Evolutionary conservation across 2,329 filamentous ascomycete genomes (phyloP).

Genomic region (Hymenoscyphus repandus): DNA sequence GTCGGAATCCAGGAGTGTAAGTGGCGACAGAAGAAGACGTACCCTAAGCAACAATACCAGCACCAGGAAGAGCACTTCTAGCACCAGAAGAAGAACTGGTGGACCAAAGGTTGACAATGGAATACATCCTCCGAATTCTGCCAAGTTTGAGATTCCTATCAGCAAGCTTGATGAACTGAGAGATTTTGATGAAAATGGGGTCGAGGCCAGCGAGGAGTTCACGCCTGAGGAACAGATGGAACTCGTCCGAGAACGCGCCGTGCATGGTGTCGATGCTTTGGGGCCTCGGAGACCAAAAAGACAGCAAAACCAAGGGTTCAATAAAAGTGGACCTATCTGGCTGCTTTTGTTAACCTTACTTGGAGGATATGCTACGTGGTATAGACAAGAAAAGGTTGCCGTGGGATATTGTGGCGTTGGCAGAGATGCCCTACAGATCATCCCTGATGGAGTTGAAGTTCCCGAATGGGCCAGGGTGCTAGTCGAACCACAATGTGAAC

Average conservation of each 20-base stretch:
- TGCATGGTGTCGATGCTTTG: constrained; percentile 44
- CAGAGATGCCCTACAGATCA: constrained; percentile 44
- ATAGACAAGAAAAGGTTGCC: constrained; percentile 90
- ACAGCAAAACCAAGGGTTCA: constrained; percentile 41
- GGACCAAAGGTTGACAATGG: constrained; percentile 43
- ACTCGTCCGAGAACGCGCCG: constrained; percentile 63
- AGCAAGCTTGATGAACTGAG: constrained; percentile 36
- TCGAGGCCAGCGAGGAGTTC: constrained; percentile 84
- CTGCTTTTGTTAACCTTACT: constrained; percentile 67
- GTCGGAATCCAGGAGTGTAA: constrained; percentile 42
- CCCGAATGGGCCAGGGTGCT: constrained; percentile 68
- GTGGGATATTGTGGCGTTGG: constrained; percentile 93
- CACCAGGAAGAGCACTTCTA: constrained; percentile 32
- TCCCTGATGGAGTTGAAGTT: constrained; percentile 50
- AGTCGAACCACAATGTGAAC: constrained; percentile 77
- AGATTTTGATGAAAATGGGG: constrained; percentile 38
- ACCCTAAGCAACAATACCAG: constrained; percentile 33
- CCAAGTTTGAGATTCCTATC: constrained; percentile 53
- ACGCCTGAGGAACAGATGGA: constrained; percentile 86
- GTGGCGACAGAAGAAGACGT: constrained; percentile 42
- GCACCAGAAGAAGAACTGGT: constrained; percentile 48
- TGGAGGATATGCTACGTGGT: constrained; percentile 72
- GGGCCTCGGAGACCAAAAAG: constrained; percentile 36
- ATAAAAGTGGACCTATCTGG: constrained; percentile 60
- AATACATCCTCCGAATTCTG: constrained; percentile 48